Evolutionary conservation across 164 flowering plant genomes (phyloP).

Genomic region (Liriodendron chinense): DNA sequence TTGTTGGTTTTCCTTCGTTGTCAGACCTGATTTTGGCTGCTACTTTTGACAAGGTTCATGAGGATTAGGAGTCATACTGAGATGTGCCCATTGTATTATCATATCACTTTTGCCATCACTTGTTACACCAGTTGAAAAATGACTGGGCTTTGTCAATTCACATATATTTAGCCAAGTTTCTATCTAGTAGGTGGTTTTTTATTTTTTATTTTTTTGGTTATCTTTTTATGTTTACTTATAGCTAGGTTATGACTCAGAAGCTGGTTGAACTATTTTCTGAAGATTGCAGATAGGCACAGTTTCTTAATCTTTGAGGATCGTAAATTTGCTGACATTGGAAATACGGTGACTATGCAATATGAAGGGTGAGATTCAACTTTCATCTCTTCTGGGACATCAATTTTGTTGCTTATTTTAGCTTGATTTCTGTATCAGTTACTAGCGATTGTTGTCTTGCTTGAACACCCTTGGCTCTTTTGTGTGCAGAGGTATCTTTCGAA

Average conservation of each 20-base stretch:
- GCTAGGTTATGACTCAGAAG: constrained; percentile 1
- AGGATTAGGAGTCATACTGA: background rate
- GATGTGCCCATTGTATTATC: background rate
- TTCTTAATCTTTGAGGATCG: constrained; percentile 97
- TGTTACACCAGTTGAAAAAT: background rate
- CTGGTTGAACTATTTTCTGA: constrained; percentile 18
- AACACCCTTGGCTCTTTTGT: constrained; percentile 9
- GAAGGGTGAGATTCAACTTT: constrained; percentile 61
- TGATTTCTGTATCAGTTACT: background rate
- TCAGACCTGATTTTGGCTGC: background rate
- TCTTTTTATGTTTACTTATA: background rate
- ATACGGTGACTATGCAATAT: constrained; percentile 97
- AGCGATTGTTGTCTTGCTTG: background rate
- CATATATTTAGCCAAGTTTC: background rate
- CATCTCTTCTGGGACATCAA: constrained; percentile 2
- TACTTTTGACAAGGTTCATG: background rate
- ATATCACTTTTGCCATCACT: background rate
- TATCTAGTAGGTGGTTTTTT: background rate
- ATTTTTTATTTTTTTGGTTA: background rate
- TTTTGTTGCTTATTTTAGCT: constrained; percentile 3
- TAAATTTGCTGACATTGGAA: constrained; percentile 98
- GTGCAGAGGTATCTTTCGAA: constrained; percentile 76
- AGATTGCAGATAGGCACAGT: constrained; percentile 93
- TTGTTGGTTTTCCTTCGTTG: background rate
- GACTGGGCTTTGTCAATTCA: no score